A percentile compares a stretch with the other conserved stretches of the same genome.
phyloP scores from a whole-genome alignment of 345 rosid genomes.

The Rhodamnia rubescens region DNA sequence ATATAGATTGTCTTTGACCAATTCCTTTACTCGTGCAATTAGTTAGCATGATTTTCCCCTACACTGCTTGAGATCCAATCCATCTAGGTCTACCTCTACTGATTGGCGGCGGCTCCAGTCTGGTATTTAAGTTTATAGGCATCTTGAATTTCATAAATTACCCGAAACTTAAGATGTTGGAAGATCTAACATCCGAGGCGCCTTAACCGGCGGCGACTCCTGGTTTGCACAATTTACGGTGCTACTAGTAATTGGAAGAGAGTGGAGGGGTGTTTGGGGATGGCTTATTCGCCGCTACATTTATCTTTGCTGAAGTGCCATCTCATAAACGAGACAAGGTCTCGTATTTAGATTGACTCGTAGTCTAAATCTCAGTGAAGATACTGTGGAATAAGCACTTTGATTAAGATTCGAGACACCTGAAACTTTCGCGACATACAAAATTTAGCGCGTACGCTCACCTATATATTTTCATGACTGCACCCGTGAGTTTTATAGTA shows the following conservation, averaged over 20 bases:
- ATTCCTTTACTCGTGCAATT: not conserved
- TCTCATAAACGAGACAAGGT: not conserved
- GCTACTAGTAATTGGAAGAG: not conserved
- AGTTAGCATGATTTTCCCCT: not conserved
- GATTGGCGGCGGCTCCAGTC: rapidly evolving
- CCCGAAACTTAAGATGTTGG: not conserved
- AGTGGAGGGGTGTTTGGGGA: not conserved
- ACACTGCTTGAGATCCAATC: not conserved
- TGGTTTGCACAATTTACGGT: not conserved
- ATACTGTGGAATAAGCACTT: no score
- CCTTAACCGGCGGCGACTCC: not conserved
- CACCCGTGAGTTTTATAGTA: no score
- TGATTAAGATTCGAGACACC: no score
- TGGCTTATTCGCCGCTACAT: not conserved
- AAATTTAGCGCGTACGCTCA: no score
- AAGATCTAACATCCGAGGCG: not conserved
- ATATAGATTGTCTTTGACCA: not conserved
- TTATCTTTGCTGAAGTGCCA: not conserved
- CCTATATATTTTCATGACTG: no score
- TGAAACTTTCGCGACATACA: no score
- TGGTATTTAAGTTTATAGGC: not conserved
- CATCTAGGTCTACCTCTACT: not conserved
- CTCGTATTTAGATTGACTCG: not conserved
- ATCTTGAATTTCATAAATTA: not conserved
- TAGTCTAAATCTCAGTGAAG: not conserved